Conservation (phyloP, 768 basidiomycete genomes). For the Cyclocybe aegerita region DNA sequence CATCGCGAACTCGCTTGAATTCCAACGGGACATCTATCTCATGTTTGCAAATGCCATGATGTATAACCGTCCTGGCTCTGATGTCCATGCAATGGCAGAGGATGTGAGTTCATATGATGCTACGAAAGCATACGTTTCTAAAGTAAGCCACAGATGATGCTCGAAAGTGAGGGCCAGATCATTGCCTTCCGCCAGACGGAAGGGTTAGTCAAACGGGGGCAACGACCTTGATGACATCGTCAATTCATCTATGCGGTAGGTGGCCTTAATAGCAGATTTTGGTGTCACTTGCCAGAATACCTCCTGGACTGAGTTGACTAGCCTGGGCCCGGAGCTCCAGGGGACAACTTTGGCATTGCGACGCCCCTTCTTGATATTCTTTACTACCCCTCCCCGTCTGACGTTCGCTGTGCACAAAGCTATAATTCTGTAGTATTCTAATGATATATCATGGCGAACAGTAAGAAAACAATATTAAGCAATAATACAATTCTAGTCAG, state of each 20-base stretch:
- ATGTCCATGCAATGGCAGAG: constrained; percentile 88
- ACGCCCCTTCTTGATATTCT: too few relatives aligned
- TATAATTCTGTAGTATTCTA: too few relatives aligned
- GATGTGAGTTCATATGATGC: constrained; percentile 57
- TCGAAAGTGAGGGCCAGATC: constrained; percentile 32
- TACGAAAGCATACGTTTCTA: neutral
- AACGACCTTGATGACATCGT: constrained; percentile 22
- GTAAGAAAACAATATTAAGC: constrained; percentile 10
- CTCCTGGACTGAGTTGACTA: too few relatives aligned
- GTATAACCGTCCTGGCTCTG: constrained; percentile 87
- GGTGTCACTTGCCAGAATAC: too few relatives aligned
- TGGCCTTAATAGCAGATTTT: too few relatives aligned
- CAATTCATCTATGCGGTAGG: too few relatives aligned
- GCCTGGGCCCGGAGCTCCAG: too few relatives aligned
- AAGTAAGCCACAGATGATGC: constrained; percentile 27
- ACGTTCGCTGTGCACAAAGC: too few relatives aligned
- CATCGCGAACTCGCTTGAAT: constrained; percentile 82
- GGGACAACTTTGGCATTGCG: too few relatives aligned
- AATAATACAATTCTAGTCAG: neutral
- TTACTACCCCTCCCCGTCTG: too few relatives aligned
- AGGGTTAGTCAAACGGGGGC: constrained; percentile 53
- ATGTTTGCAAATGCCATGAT: constrained; percentile 99
- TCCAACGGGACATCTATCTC: constrained; percentile 84
- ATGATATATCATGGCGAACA: constrained; percentile 9
- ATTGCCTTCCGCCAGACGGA: constrained; percentile 72